Conservation (phyloP, 768 basidiomycete species). For the Hydnum rufescens region DNA sequence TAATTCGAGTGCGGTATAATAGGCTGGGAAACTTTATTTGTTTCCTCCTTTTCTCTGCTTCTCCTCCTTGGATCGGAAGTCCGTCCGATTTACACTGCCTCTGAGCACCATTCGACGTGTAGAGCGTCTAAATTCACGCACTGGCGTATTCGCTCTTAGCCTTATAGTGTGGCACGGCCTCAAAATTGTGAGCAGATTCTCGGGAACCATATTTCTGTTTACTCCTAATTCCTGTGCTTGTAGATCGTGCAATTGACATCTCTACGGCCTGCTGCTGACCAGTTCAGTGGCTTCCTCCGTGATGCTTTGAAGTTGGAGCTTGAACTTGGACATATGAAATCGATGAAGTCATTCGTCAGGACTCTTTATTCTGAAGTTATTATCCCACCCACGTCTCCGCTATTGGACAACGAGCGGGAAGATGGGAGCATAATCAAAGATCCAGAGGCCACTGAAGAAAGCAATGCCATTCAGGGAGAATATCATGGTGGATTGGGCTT, state of each 20-base stretch:
- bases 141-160: constrained; percentile 92
- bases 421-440: constrained; percentile 36
- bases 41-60: constrained; percentile 83
- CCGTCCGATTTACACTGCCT: constrained; percentile 78
- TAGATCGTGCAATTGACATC: constrained; percentile 74
- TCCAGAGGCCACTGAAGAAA: constrained; percentile 1
- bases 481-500: constrained; percentile 68
- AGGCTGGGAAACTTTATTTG: constrained; percentile 84
- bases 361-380: constrained; percentile 92
- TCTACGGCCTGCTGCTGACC: constrained; percentile 77
- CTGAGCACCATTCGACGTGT: constrained; percentile 84
- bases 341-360: constrained; percentile 73
- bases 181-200: constrained; percentile 52
- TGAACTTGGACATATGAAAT: constrained; percentile 83
- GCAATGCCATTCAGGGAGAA: constrained; percentile 20
- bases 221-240: background rate
- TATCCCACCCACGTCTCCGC: constrained; percentile 30
- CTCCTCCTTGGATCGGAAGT: constrained; percentile 76
- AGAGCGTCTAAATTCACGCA: constrained; percentile 79
- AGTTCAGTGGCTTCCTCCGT: constrained; percentile 76
- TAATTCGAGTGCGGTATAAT: constrained; percentile 4
- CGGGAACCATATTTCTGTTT: background rate
- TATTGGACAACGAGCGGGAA: constrained; percentile 46
- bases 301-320: constrained; percentile 79
- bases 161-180: constrained; percentile 85